phyloP scores from a whole-genome alignment of 345 rosid genomes.

The Cardamine chenopodiifolia region DNA sequence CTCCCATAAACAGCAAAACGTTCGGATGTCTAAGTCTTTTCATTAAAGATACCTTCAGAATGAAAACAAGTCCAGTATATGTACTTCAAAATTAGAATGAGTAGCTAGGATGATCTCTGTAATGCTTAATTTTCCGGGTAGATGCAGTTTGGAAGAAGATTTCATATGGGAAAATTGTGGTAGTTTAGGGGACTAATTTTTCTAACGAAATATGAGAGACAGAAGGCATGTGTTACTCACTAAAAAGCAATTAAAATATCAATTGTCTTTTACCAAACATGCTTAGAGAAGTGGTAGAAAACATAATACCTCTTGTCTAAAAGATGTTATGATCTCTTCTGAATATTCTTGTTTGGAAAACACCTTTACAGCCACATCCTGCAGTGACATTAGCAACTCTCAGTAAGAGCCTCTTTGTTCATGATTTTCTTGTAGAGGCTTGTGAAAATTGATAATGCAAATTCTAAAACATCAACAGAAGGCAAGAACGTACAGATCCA shows the following conservation, averaged over 20 bases:
- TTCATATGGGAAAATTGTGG: conserved; percentile 7
- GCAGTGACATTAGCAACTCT: conserved; percentile 45
- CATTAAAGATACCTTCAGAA: conserved; percentile 78
- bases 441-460: conserved; percentile 5
- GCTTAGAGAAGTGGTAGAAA: conserved; percentile 1
- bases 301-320: conserved; percentile 80
- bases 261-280: conserved; percentile 8
- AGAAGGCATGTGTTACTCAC: conserved; percentile 6
- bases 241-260: conserved; percentile 4
- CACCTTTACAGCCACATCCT: conserved; percentile 98
- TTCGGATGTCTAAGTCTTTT: conserved; percentile 95
- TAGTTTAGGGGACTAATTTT: neutral
- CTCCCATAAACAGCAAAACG: conserved; percentile 94
- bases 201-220: conserved; percentile 7
- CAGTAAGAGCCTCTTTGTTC: conserved; percentile 20
- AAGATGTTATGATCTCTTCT: conserved; percentile 73
- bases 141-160: neutral
- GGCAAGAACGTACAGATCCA: conserved; percentile 92
- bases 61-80: neutral
- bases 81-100: conserved; percentile 21
- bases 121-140: neutral
- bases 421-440: conserved; percentile 17
- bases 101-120: conserved; percentile 18
- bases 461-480: conserved; percentile 46
- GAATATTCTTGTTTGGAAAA: conserved; percentile 96